Conservation (phyloP, 2,329 filamentous ascomycete species). For the Sclerotinia borealis region DNA sequence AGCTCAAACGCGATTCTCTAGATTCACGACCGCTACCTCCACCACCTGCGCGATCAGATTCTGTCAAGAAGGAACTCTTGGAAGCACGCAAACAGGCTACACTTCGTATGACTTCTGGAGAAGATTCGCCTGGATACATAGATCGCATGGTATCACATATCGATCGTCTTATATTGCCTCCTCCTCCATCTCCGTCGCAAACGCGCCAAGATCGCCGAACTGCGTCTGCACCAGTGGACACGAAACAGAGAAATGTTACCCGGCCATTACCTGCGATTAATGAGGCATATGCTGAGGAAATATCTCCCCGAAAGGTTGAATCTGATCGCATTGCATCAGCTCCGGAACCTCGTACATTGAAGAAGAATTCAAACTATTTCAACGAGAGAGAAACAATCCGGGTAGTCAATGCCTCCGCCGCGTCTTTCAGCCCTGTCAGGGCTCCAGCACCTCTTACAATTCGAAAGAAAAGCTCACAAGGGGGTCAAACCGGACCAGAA, state of each 20-base stretch:
- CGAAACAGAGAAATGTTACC: constrained; percentile 10
- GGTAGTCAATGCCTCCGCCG: constrained; percentile 24
- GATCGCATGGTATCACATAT: constrained; percentile 55
- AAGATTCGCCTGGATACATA: constrained; percentile 41
- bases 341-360: constrained; percentile 24
- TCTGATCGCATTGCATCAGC: constrained; percentile 28
- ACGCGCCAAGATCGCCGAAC: constrained; percentile 34
- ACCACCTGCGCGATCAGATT: constrained; percentile 28
- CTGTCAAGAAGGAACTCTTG: constrained; percentile 27
- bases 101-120: constrained; percentile 24
- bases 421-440: constrained; percentile 27
- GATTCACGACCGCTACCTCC: constrained; percentile 29
- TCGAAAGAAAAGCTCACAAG: constrained; percentile 28
- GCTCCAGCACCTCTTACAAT: constrained; percentile 31
- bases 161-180: constrained; percentile 48
- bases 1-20: constrained; percentile 17
- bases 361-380: constrained; percentile 7
- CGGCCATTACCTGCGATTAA: constrained; percentile 28
- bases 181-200: constrained; percentile 15
- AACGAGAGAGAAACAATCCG: constrained; percentile 27
- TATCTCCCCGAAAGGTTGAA: constrained; percentile 16
- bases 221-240: constrained; percentile 40
- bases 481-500: constrained; percentile 6
- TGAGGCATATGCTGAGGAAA: constrained; percentile 23
- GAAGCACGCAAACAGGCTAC: constrained; percentile 30